Evolutionary conservation across 2,329 filamentous ascomycete species (phyloP).

Genomic region (Fusarium brachygibbosum): DNA sequence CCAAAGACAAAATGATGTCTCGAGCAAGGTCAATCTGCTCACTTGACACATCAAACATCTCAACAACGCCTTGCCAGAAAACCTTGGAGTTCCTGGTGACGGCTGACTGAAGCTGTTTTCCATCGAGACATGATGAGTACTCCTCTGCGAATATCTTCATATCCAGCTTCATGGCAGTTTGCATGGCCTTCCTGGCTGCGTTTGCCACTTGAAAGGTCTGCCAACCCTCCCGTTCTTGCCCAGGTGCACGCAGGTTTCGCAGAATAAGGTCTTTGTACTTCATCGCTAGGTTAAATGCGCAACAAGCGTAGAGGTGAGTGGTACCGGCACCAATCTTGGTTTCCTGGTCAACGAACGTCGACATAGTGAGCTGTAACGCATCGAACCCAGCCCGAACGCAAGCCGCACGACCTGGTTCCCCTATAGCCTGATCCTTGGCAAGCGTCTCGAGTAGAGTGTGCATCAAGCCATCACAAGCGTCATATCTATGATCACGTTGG

Average conservation of each 20-base stretch:
- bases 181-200: slow-evolving; percentile 62
- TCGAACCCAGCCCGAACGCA: slow-evolving; percentile 76
- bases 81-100: slow-evolving; percentile 74
- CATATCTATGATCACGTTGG: slow-evolving; percentile 79
- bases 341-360: slow-evolving; percentile 66
- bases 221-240: slow-evolving; percentile 53
- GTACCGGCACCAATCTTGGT: slow-evolving; percentile 63
- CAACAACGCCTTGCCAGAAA: slow-evolving; percentile 61
- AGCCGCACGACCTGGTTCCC: slow-evolving; percentile 69
- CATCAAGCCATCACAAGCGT: slow-evolving; percentile 83
- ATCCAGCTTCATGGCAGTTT: slow-evolving; percentile 67
- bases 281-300: slow-evolving; percentile 74
- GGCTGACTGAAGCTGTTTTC: slow-evolving; percentile 73
- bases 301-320: slow-evolving; percentile 72
- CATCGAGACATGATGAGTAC: slow-evolving; percentile 70
- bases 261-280: slow-evolving; percentile 73
- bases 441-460: slow-evolving; percentile 79
- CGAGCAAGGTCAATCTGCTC: slow-evolving; percentile 80
- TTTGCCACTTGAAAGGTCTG: slow-evolving; percentile 59
- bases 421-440: slow-evolving; percentile 66
- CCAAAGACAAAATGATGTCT: slow-evolving; percentile 77
- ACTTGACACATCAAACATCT: slow-evolving; percentile 83
- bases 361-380: slow-evolving; percentile 68
- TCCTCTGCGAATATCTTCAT: slow-evolving; percentile 60
- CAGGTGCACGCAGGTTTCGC: slow-evolving; percentile 50